phyloP scores from a whole-genome alignment of 1,284 basidiomycete genomes.

The Takashimella tepidaria region DNA sequence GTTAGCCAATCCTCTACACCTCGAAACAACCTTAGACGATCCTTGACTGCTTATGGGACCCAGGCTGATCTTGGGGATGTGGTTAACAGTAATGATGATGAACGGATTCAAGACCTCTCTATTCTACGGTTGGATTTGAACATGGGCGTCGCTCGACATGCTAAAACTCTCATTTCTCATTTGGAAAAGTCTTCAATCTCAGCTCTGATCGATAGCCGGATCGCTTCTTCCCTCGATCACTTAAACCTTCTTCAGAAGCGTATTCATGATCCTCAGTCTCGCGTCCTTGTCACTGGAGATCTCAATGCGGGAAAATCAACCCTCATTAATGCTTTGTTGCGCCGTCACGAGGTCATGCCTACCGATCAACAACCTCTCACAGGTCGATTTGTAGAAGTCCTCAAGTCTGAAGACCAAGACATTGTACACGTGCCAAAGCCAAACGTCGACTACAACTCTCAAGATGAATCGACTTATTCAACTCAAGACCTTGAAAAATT shows the following conservation, averaged over 20 bases:
- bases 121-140: slow-evolving; percentile 90
- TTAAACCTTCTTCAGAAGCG: slow-evolving; percentile 79
- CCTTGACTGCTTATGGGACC: slow-evolving; percentile 19
- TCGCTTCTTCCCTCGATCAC: slow-evolving; percentile 71
- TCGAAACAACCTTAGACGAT: slow-evolving; percentile 52
- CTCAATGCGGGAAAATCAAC: slow-evolving; percentile 98
- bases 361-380: slow-evolving; percentile 98
- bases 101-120: slow-evolving; percentile 58
- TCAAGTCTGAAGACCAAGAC: slow-evolving; percentile 70
- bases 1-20: slow-evolving; percentile 50
- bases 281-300: slow-evolving; percentile 98
- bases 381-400: slow-evolving; percentile 94
- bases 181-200: slow-evolving; percentile 91
- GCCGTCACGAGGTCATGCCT: slow-evolving; percentile 80
- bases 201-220: slow-evolving; percentile 80
- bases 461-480: slow-evolving; percentile 71
- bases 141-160: slow-evolving; percentile 70
- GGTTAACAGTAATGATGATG: neutral
- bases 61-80: neutral
- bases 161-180: slow-evolving; percentile 77
- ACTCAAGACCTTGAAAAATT: slow-evolving; percentile 65
- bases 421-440: slow-evolving; percentile 49
- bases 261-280: slow-evolving; percentile 86
- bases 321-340: slow-evolving; percentile 88
- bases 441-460: slow-evolving; percentile 63